phyloP scores from a whole-genome alignment of 2,329 filamentous ascomycete species.

The Talaromyces verruculosus region DNA sequence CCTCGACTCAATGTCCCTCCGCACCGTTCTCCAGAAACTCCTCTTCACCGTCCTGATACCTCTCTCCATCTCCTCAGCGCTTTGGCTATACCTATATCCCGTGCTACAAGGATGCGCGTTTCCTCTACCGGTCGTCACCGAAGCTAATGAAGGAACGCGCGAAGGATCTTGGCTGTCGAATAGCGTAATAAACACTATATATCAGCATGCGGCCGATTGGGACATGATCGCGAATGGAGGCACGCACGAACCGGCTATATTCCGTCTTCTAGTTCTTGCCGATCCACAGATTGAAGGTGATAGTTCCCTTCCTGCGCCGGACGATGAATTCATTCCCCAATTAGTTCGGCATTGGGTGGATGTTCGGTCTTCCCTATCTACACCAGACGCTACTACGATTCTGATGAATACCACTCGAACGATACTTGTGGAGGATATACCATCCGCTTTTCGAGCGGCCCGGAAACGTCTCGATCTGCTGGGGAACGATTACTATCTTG shows the following conservation, averaged over 20 bases:
- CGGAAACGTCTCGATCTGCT: slow-evolving; percentile 83
- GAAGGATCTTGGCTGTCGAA: slow-evolving; percentile 13
- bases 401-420: slow-evolving; percentile 27
- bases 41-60: slow-evolving; percentile 56
- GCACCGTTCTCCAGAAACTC: slow-evolving; percentile 46
- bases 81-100: slow-evolving; percentile 87
- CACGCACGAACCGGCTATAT: slow-evolving; percentile 59
- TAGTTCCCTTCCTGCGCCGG: slow-evolving; percentile 66
- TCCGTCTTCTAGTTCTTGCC: slow-evolving; percentile 81
- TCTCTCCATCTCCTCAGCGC: slow-evolving; percentile 66
- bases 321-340: slow-evolving; percentile 47
- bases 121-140: slow-evolving; percentile 50
- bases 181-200: slow-evolving; percentile 38
- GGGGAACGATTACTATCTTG: slow-evolving; percentile 93
- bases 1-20: slow-evolving; percentile 50
- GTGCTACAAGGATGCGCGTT: slow-evolving; percentile 78
- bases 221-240: not conserved
- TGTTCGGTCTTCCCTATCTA: slow-evolving; percentile 20
- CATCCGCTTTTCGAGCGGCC: slow-evolving; percentile 62
- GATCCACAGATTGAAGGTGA: slow-evolving; percentile 95
- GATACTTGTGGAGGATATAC: slow-evolving; percentile 66
- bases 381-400: slow-evolving; percentile 25
- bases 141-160: not conserved
- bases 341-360: slow-evolving; percentile 40
- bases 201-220: slow-evolving; percentile 35